These are phyloP conservation scores for Penicillium sp. DNA, from an alignment of 2,329 filamentous ascomycete species.

Conservation along the genomic window DNA sequence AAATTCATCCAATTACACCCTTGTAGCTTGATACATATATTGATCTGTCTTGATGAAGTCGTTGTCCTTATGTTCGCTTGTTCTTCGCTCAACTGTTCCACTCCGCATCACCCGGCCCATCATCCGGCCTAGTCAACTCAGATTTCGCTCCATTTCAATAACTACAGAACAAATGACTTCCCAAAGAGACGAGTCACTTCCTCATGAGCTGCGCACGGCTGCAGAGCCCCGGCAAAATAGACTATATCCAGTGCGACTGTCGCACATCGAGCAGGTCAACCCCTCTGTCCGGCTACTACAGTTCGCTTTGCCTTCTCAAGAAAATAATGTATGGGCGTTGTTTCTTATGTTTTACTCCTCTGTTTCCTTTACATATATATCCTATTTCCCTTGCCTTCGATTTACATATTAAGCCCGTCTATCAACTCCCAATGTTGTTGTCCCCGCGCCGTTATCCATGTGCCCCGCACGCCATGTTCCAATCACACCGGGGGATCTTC, in stretches of 20 bases:
- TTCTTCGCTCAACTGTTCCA: conserved; percentile 1
- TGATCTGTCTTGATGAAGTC: conserved; percentile 1
- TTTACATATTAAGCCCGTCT: neutral
- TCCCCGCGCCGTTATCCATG: neutral
- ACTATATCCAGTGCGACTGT: conserved; percentile 55
- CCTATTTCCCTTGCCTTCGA: neutral
- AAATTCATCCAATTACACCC: neutral
- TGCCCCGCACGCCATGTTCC: neutral
- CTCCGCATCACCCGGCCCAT: conserved; percentile 1
- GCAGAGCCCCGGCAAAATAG: conserved; percentile 61
- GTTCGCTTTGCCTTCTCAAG: conserved; percentile 49
- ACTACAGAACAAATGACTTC: conserved; percentile 22
- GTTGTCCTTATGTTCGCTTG: neutral
- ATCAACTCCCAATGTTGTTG: neutral
- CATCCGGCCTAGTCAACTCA: neutral
- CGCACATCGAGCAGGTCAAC: conserved; percentile 57
- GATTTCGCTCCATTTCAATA: conserved; percentile 1
- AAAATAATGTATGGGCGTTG: conserved; percentile 41
- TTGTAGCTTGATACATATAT: neutral
- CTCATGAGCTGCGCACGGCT: conserved; percentile 65
- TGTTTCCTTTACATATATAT: neutral
- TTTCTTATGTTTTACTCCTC: neutral
- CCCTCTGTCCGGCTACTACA: conserved; percentile 59
- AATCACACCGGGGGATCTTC: neutral
- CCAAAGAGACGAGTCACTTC: conserved; percentile 31